phyloP scores from a whole-genome alignment of 805 yeast species.

The Yarrowia sp. region DNA sequence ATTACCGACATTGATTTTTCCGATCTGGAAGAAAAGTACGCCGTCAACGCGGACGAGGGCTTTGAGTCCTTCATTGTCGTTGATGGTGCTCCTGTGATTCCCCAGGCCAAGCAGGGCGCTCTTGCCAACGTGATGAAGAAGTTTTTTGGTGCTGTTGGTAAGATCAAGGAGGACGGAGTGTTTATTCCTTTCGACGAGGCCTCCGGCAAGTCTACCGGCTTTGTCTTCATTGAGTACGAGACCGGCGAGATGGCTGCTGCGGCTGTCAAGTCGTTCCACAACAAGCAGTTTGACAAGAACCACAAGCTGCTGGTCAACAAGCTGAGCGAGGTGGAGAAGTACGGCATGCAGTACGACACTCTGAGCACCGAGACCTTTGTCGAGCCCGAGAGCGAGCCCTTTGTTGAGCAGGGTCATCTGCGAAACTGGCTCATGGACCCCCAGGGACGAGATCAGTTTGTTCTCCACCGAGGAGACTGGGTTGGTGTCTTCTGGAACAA shows the following conservation, averaged over 20 bases:
- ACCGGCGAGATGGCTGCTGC: conserved; percentile 64
- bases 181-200: conserved; percentile 68
- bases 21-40: conserved; percentile 77
- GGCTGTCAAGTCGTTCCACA: conserved; percentile 77
- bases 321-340: conserved; percentile 77
- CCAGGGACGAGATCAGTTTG: conserved; percentile 85
- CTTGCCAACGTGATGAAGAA: conserved; percentile 82
- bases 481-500: conserved; percentile 88
- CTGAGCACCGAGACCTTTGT: conserved; percentile 48
- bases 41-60: conserved; percentile 57
- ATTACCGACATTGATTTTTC: conserved; percentile 60
- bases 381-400: conserved; percentile 72
- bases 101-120: conserved; percentile 80
- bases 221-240: conserved; percentile 74
- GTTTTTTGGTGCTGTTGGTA: conserved; percentile 74
- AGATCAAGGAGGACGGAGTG: conserved; percentile 62
- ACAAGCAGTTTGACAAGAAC: conserved; percentile 89
- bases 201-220: conserved; percentile 74
- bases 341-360: conserved; percentile 60
- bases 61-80: conserved; percentile 78
- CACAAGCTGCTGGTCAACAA: conserved; percentile 85
- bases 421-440: conserved; percentile 89
- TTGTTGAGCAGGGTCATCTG: conserved; percentile 74
- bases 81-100: conserved; percentile 95
- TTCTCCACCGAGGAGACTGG: conserved; percentile 71